phyloP scores from a whole-genome alignment of 2,329 filamentous ascomycete species.

The Alternaria ventricosa region DNA sequence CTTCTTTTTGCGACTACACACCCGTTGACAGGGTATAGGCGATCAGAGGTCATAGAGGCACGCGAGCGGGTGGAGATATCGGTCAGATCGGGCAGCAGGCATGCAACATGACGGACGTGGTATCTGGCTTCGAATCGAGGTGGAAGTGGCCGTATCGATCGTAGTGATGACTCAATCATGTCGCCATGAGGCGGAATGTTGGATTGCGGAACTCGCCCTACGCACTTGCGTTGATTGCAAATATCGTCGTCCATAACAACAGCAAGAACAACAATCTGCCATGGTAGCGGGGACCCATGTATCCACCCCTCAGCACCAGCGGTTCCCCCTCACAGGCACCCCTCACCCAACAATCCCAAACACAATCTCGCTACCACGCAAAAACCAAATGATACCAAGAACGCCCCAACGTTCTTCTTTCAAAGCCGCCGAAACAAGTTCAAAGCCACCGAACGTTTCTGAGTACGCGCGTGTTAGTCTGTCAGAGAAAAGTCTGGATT shows the following conservation, averaged over 20 bases:
- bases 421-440: not conserved
- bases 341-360: not conserved
- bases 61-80: not conserved
- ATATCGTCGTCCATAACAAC: not conserved
- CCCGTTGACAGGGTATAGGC: not conserved
- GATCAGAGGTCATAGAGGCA: not conserved
- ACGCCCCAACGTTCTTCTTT: not conserved
- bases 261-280: not conserved
- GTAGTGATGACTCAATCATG: not conserved
- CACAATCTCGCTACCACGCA: not conserved
- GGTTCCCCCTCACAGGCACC: not conserved
- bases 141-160: not conserved
- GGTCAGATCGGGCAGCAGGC: conserved; percentile 1
- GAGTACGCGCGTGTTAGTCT: not conserved
- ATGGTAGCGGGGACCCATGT: not conserved
- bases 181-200: not conserved
- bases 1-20: not conserved
- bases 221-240: not conserved
- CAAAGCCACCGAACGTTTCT: not conserved
- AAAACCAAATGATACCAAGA: not conserved
- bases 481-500: not conserved
- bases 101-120: not conserved
- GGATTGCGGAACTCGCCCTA: not conserved
- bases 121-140: not conserved
- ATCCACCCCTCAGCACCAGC: not conserved